Conservation (phyloP, 805 yeast species). For the Monosporozyma servazzii region DNA sequence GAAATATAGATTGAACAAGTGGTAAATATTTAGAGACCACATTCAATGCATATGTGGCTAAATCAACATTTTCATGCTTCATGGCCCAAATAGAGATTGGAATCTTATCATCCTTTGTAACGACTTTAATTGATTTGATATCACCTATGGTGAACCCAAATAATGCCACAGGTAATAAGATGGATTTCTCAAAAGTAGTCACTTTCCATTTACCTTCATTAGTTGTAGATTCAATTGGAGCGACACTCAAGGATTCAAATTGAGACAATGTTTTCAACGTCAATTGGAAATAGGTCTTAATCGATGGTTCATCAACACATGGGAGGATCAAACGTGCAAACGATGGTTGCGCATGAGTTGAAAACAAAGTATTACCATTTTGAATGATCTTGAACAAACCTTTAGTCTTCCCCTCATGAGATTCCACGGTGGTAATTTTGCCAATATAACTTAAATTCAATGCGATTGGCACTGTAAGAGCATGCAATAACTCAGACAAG, state of each 20-base stretch:
- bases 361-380: constrained; percentile 40
- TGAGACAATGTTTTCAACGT: constrained; percentile 35
- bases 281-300: constrained; percentile 44
- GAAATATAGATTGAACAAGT: constrained; percentile 37
- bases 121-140: constrained; percentile 42
- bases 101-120: constrained; percentile 22
- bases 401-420: constrained; percentile 46
- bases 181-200: constrained; percentile 36
- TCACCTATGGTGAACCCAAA: constrained; percentile 67
- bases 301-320: constrained; percentile 54
- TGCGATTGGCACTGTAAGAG: neutral
- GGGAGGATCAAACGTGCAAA: constrained; percentile 59
- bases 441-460: constrained; percentile 37
- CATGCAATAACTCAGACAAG: neutral
- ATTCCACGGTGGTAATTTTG: constrained; percentile 39
- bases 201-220: constrained; percentile 27
- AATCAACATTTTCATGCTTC: constrained; percentile 30
- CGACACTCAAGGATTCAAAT: neutral
- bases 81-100: constrained; percentile 47
- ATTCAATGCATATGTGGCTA: constrained; percentile 43
- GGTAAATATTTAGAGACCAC: constrained; percentile 42
- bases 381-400: constrained; percentile 60
- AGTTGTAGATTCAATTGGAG: constrained; percentile 14
- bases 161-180: constrained; percentile 51
- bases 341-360: constrained; percentile 67